phyloP scores from a whole-genome alignment of 495 filamentous ascomycete genomes.

The Margaritispora aquatica region DNA sequence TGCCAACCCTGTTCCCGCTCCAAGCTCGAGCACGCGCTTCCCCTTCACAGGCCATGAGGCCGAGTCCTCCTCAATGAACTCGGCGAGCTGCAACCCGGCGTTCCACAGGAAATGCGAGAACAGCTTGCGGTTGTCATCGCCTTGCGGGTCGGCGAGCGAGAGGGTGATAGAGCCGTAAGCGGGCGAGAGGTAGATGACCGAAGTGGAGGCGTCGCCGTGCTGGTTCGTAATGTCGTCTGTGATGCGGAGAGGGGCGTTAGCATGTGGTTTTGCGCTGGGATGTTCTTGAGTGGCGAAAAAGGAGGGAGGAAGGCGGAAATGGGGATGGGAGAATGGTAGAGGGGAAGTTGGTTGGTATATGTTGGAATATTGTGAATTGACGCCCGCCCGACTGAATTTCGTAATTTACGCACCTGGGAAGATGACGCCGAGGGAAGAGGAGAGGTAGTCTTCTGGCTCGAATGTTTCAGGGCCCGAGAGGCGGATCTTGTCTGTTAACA shows the following conservation, averaged over 20 bases:
- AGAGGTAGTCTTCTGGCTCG: constrained; percentile 59
- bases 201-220: constrained; percentile 55
- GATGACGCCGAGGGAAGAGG: constrained; percentile 56
- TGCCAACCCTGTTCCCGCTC: constrained; percentile 67
- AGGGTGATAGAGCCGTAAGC: constrained; percentile 41
- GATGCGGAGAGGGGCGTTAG: not conserved
- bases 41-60: constrained; percentile 29
- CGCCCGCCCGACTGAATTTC: too few relatives aligned
- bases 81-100: constrained; percentile 64
- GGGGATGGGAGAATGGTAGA: too few relatives aligned
- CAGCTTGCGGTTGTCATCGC: constrained; percentile 51
- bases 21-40: constrained; percentile 42
- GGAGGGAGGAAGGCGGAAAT: too few relatives aligned
- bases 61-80: constrained; percentile 47
- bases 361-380: too few relatives aligned
- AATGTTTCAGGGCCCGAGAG: constrained; percentile 26
- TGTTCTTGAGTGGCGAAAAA: too few relatives aligned
- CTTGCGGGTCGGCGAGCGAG: constrained; percentile 46
- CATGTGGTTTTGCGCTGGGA: not conserved
- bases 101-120: constrained; percentile 90
- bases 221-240: constrained; percentile 36
- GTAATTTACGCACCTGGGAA: constrained; percentile 52
- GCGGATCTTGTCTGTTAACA: constrained; percentile 37
- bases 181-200: constrained; percentile 60
- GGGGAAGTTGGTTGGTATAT: too few relatives aligned